Evolutionary conservation across 805 yeast genomes (phyloP).

Genomic region (Saccharomyces kudriavzevii): DNA sequence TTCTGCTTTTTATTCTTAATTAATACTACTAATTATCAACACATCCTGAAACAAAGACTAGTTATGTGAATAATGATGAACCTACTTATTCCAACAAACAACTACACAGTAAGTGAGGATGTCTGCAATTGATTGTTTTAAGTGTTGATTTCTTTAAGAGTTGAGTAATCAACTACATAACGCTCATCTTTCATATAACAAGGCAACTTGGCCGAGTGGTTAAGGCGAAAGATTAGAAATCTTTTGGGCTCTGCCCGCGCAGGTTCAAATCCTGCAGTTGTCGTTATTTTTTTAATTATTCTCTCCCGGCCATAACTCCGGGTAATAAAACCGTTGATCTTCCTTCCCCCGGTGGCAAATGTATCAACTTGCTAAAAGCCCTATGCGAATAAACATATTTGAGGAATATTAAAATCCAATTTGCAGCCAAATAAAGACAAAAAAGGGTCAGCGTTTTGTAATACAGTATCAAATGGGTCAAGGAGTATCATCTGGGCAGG

Average conservation of each 20-base stretch:
- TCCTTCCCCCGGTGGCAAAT: slow-evolving; percentile 4
- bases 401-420: neutral
- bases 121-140: too few relatives aligned
- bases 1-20: too few relatives aligned
- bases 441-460: neutral
- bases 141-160: too few relatives aligned
- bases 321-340: neutral
- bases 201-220: slow-evolving; percentile 53
- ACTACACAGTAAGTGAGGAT: too few relatives aligned
- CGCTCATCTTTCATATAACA: too few relatives aligned
- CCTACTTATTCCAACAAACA: too few relatives aligned
- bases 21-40: too few relatives aligned
- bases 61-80: too few relatives aligned
- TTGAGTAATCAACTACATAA: too few relatives aligned
- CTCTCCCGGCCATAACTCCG: too few relatives aligned
- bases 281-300: slow-evolving; percentile 42
- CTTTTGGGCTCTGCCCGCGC: slow-evolving; percentile 49
- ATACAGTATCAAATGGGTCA: slow-evolving; percentile 26
- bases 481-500: slow-evolving; percentile 31
- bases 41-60: too few relatives aligned
- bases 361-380: neutral
- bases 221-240: slow-evolving; percentile 53
- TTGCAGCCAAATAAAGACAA: neutral
- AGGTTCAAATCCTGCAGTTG: slow-evolving; percentile 63
- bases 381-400: neutral